Evolutionary conservation across 2,329 filamentous ascomycete species (phyloP).

Genomic region (Pseudogymnoascus sp.): DNA sequence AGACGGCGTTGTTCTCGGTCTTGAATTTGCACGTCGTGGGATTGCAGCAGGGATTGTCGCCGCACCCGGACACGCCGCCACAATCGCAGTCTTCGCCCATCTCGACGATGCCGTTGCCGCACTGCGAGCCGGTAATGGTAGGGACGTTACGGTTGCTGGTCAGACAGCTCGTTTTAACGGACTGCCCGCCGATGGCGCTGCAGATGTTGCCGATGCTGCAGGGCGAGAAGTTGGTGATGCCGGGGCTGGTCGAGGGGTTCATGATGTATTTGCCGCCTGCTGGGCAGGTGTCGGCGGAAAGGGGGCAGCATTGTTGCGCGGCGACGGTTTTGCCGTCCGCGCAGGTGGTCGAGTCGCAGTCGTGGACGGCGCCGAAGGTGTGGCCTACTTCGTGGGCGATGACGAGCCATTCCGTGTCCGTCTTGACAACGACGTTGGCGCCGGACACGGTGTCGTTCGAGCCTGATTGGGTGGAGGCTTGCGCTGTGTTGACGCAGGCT

Average conservation of each 20-base stretch:
- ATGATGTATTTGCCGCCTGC: constrained; percentile 81
- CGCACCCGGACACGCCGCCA: constrained; percentile 67
- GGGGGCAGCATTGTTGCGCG: constrained; percentile 69
- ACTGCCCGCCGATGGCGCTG: constrained; percentile 69
- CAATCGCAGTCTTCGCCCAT: constrained; percentile 93
- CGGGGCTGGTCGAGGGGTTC: constrained; percentile 77
- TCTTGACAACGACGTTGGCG: constrained; percentile 83
- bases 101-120: constrained; percentile 96
- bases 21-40: constrained; percentile 80
- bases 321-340: constrained; percentile 49
- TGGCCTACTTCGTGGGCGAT: constrained; percentile 92
- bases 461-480: constrained; percentile 41
- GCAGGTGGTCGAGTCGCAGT: constrained; percentile 70
- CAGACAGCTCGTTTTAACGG: constrained; percentile 69
- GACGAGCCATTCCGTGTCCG: constrained; percentile 83
- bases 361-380: constrained; percentile 92
- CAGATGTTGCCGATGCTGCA: constrained; percentile 94
- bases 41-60: constrained; percentile 74
- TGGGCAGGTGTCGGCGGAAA: constrained; percentile 60
- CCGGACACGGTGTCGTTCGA: constrained; percentile 68
- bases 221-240: constrained; percentile 73
- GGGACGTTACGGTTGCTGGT: constrained; percentile 77
- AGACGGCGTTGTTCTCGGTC: constrained; percentile 53
- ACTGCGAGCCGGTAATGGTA: constrained; percentile 75
- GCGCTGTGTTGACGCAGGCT: constrained; percentile 59